A percentile compares a stretch with the other conserved stretches of the same genome.
Conservation (phyloP, 2,329 filamentous ascomycete species). For the Dothistroma pini region DNA sequence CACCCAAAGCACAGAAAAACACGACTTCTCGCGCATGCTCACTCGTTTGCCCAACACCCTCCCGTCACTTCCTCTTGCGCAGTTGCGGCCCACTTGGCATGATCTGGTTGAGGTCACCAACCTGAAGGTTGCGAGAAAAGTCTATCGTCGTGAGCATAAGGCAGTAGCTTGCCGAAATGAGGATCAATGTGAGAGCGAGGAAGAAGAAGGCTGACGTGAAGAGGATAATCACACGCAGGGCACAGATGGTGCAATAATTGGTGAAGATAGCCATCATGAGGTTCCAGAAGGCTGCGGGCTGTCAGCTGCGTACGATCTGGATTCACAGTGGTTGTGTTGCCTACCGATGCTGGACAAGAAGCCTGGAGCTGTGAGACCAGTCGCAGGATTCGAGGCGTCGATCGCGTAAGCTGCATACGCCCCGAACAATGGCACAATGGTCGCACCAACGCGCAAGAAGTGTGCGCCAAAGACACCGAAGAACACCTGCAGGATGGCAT, state of each 20-base stretch:
- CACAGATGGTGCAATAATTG: constrained; percentile 21
- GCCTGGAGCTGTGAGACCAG: constrained; percentile 9
- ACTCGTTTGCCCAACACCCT: constrained; percentile 14
- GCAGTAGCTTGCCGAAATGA: constrained; percentile 16
- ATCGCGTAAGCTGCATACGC: constrained; percentile 19
- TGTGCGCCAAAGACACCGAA: constrained; percentile 27
- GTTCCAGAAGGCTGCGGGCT: constrained; percentile 16
- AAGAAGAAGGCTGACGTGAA: constrained; percentile 23
- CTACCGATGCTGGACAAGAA: constrained; percentile 20
- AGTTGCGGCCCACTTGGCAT: constrained; percentile 16
- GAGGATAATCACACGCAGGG: constrained; percentile 17
- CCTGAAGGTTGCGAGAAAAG: constrained; percentile 20
- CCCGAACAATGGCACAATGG: constrained; percentile 17
- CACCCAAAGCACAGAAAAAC: neutral
- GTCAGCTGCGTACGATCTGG: neutral
- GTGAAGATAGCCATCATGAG: constrained; percentile 23
- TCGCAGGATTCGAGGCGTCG: constrained; percentile 8
- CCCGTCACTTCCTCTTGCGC: constrained; percentile 16
- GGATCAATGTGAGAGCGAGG: constrained; percentile 18
- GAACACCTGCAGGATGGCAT: constrained; percentile 5
- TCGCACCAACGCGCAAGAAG: constrained; percentile 21
- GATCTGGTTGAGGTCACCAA: constrained; percentile 21
- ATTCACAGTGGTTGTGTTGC: neutral
- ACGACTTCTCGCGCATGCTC: neutral
- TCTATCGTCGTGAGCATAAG: constrained; percentile 22